Conservation (phyloP, 2,329 filamentous ascomycete species). For the Akanthomyces dipterigenus region DNA sequence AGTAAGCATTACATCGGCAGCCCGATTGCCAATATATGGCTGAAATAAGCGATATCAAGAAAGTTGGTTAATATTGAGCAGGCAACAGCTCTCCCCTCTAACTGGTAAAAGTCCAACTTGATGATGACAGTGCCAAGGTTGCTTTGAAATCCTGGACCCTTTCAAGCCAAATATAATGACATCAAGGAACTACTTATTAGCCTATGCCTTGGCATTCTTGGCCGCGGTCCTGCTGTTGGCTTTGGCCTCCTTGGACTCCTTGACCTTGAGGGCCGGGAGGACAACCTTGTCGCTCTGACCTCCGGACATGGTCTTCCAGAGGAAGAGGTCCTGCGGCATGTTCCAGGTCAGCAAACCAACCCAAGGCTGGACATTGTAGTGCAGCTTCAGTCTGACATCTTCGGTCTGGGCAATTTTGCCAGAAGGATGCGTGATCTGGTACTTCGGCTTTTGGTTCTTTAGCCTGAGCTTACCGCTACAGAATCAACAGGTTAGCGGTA, state of each 20-base stretch:
- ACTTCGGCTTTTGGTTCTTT: slow-evolving; percentile 85
- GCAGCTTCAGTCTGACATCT: slow-evolving; percentile 71
- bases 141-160: background rate
- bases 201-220: slow-evolving; percentile 13
- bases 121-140: background rate
- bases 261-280: slow-evolving; percentile 60
- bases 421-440: slow-evolving; percentile 88
- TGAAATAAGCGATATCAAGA: background rate
- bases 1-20: background rate
- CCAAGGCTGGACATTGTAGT: slow-evolving; percentile 98
- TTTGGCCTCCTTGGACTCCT: slow-evolving; percentile 26
- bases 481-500: background rate
- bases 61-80: background rate
- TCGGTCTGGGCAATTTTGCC: slow-evolving; percentile 67
- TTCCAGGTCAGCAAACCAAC: slow-evolving; percentile 86
- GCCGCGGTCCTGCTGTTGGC: slow-evolving; percentile 18
- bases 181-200: background rate
- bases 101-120: background rate
- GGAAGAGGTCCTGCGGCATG: slow-evolving; percentile 45
- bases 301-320: slow-evolving; percentile 59
- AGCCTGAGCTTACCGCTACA: slow-evolving; percentile 65
- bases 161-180: background rate
- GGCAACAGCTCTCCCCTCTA: background rate
- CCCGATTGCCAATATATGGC: background rate
- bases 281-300: slow-evolving; percentile 59